Percentiles rank a stretch among this genome's conserved stretches.
Conservation (phyloP, 352 stramenopile genomes). For the Phytophthora litchii region DNA sequence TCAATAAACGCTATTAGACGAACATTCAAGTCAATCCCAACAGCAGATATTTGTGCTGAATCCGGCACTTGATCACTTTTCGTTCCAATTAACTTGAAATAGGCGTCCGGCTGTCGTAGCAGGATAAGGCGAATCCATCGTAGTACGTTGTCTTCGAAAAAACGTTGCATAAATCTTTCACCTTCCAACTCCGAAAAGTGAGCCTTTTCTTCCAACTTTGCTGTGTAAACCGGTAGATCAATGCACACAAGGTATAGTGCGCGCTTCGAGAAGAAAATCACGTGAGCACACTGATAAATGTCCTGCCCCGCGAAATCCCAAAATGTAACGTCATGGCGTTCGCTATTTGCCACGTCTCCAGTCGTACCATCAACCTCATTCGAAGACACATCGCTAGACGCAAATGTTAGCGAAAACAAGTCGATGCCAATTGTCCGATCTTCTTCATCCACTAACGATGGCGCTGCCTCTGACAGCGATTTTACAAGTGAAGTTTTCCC, state of each 20-base stretch:
- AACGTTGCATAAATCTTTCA: conserved; percentile 6
- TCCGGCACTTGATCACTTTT: too few relatives aligned
- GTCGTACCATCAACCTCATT: neutral
- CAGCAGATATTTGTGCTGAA: too few relatives aligned
- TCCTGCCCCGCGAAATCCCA: conserved; percentile 31
- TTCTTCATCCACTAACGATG: neutral
- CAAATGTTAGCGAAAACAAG: conserved; percentile 1
- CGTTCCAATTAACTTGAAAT: too few relatives aligned
- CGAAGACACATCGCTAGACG: too few relatives aligned
- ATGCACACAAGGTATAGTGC: conserved; percentile 23
- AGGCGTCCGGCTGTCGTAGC: too few relatives aligned
- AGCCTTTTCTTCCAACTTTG: neutral
- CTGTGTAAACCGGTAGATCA: conserved; percentile 6
- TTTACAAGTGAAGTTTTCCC: conserved; percentile 23
- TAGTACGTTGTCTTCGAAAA: neutral
- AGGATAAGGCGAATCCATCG: too few relatives aligned
- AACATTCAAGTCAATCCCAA: too few relatives aligned
- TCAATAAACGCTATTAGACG: too few relatives aligned
- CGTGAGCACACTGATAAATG: conserved; percentile 22
- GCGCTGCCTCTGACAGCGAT: neutral
- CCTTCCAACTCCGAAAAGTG: neutral
- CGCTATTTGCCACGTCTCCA: neutral
- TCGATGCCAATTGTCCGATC: conserved; percentile 18
- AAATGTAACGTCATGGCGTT: conserved; percentile 11
- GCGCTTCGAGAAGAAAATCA: conserved; percentile 23